phyloP scores from a whole-genome alignment of 1,284 basidiomycete species.

The Dichomitus squalens region DNA sequence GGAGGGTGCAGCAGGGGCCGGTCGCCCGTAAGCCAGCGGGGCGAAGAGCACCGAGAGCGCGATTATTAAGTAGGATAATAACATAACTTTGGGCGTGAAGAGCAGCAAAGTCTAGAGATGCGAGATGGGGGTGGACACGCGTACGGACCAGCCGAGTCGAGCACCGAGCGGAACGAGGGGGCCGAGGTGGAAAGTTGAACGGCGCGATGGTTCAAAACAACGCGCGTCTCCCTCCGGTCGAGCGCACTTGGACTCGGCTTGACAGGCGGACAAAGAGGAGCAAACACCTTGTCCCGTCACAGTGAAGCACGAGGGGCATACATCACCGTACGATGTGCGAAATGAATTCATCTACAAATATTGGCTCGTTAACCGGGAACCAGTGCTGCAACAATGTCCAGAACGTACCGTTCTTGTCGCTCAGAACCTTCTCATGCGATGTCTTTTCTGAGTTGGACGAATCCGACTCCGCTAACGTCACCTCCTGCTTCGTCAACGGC shows the following conservation, averaged over 20 bases:
- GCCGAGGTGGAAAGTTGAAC: background rate
- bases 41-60: conserved; percentile 13
- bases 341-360: background rate
- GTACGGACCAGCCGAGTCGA: conserved; percentile 18
- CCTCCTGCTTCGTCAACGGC: background rate
- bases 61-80: conserved; percentile 20
- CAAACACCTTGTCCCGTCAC: conserved; percentile 19
- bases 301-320: background rate
- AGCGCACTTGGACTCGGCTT: conserved; percentile 14
- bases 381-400: background rate
- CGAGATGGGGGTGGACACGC: conserved; percentile 1
- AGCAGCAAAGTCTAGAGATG: conserved; percentile 1
- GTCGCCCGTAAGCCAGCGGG: conserved; percentile 8
- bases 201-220: background rate
- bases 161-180: background rate
- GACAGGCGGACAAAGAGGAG: conserved; percentile 21
- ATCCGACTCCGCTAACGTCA: background rate
- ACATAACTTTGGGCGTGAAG: conserved; percentile 12
- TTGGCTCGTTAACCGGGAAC: background rate
- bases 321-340: conserved; percentile 11
- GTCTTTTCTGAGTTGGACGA: background rate
- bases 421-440: background rate
- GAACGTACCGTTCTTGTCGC: background rate
- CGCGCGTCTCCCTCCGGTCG: background rate
- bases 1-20: background rate